phyloP scores from a whole-genome alignment of 352 stramenopile species.

The Pythium vanterpoolii region DNA sequence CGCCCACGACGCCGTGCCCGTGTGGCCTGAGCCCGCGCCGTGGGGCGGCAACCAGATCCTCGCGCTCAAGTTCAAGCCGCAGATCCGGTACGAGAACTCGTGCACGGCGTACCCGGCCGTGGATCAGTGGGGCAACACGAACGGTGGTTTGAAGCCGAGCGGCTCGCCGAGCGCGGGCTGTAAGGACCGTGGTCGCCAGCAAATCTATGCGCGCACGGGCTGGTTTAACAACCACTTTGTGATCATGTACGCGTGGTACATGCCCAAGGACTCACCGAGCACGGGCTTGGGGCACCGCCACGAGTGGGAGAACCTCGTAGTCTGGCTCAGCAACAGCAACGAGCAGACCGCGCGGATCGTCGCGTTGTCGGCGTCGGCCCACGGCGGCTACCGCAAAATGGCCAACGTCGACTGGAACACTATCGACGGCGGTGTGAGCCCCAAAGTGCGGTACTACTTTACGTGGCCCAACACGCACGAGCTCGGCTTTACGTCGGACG shows the following conservation, averaged over 20 bases:
- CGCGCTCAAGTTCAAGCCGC: conserved; percentile 29
- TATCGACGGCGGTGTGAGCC: conserved; percentile 7
- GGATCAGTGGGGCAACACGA: conserved; percentile 25
- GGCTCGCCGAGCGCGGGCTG: conserved; percentile 22
- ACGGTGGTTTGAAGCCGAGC: conserved; percentile 29
- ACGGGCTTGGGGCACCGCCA: conserved; percentile 33
- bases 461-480: conserved; percentile 19
- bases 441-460: conserved; percentile 17
- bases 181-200: conserved; percentile 17
- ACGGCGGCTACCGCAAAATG: conserved; percentile 18
- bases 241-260: conserved; percentile 43
- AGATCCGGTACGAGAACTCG: conserved; percentile 33
- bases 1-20: conserved; percentile 23
- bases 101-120: conserved; percentile 41
- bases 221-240: conserved; percentile 24
- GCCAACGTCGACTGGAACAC: conserved; percentile 4
- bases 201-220: conserved; percentile 28
- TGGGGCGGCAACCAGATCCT: conserved; percentile 18
- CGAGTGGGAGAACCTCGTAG: conserved; percentile 35
- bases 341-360: conserved; percentile 8
- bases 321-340: conserved; percentile 34
- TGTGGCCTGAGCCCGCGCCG: conserved; percentile 24
- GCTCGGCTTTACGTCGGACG: conserved; percentile 11
- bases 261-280: conserved; percentile 35
- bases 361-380: conserved; percentile 12